phyloP scores from a whole-genome alignment of 306 rosid species.

The Sechiopsis laciniata region DNA sequence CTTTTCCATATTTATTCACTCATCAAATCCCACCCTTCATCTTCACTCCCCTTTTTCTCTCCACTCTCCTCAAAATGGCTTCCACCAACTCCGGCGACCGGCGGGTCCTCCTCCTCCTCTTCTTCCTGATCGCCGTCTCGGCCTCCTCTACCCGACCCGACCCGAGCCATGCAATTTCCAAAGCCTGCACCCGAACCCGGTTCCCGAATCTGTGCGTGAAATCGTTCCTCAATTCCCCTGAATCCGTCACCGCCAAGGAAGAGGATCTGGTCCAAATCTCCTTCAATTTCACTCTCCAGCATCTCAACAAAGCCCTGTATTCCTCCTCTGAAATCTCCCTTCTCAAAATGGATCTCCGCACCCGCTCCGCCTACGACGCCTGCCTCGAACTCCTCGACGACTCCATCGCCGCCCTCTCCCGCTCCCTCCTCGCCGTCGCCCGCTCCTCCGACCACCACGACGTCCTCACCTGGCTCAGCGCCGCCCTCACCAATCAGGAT shows the following conservation, averaged over 20 bases:
- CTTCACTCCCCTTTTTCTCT: too few relatives aligned
- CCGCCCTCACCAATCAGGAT: slow-evolving; percentile 85
- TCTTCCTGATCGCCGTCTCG: slow-evolving; percentile 47
- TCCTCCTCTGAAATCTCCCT: slow-evolving; percentile 43
- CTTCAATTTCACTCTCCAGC: slow-evolving; percentile 75
- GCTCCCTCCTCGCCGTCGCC: slow-evolving; percentile 41
- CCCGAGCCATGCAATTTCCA: slow-evolving; percentile 47
- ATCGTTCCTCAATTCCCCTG: slow-evolving; percentile 63
- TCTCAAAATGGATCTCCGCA: slow-evolving; percentile 41
- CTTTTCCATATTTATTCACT: too few relatives aligned
- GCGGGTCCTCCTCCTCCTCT: slow-evolving; percentile 32
- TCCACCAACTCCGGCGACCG: too few relatives aligned
- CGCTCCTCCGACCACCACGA: slow-evolving; percentile 21
- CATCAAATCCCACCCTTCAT: too few relatives aligned
- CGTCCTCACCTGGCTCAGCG: slow-evolving; percentile 84
- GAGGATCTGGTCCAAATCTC: slow-evolving; percentile 83
- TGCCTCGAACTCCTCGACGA: slow-evolving; percentile 93
- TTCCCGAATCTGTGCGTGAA: slow-evolving; percentile 58
- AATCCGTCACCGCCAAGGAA: slow-evolving; percentile 53
- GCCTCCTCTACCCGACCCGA: slow-evolving; percentile 27
- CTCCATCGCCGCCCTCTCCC: slow-evolving; percentile 54
- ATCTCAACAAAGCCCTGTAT: slow-evolving; percentile 53
- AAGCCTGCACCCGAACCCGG: slow-evolving; percentile 52
- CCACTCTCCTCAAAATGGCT: too few relatives aligned
- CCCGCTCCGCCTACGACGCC: slow-evolving; percentile 65